Evolutionary conservation across 345 rosid genomes (phyloP), one percentile per base, ranked within the genome.

Genomic region (Eucalyptus cladocalyx): DNA sequence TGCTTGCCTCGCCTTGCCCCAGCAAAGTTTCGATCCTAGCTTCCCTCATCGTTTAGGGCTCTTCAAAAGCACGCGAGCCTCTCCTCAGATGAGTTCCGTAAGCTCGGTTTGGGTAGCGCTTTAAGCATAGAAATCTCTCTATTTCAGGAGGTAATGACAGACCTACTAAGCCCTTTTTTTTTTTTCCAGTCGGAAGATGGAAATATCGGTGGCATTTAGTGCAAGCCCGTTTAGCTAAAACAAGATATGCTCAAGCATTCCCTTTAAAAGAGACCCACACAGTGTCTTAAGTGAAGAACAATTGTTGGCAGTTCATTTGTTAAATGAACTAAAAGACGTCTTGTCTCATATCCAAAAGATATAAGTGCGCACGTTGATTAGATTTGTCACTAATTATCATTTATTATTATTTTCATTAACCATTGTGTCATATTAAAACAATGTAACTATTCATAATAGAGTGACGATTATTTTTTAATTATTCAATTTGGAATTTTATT

Each of bases 311-410:
- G 1, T 56, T 56, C 24, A 1, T 56, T 5, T 56, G 14, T 56
- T 24, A 56, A 56, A 56, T 56, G 62, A 56, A 56, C 30, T 23
- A 4, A 56, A 56, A 56, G 0, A 1, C 0, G 30, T 23, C 12
- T 56, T 24, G 62, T 56, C 30, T 24, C 30, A 1, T 56, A 24
- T 56, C 0, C 1, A 24, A 10, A 56, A 56, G 12, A 56, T 56
- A 10, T 9, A 5, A 23, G 62, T 56, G 30, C 21, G 0, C 6
- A 0, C 1, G 0, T 28, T 26, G 7, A 28, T 11, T 28, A 1
- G 7, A 60, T 26, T 28, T 60, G 32, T 28, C n/a, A 60, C 15
- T 60, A 28, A 60, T 60, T 6, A 3, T 12, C 8, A 11, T 60
- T 60, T 60, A 26, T 60, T 26, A 26, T 58, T 26, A 58, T 11